phyloP scores from a whole-genome alignment of 139 green algal species.

The Desmodesmus armatus region DNA sequence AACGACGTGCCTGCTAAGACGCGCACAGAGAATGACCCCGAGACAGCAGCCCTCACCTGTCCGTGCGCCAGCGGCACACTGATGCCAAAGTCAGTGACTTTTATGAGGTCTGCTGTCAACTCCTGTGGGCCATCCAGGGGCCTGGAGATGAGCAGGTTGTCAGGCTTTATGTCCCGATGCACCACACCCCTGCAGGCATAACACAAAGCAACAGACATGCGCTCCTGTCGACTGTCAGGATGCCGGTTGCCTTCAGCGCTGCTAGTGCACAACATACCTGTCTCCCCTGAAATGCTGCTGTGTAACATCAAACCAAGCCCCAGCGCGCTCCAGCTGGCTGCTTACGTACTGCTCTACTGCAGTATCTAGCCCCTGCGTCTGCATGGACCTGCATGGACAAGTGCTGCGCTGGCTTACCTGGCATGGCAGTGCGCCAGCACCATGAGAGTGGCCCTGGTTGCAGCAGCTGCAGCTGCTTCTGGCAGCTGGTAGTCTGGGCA shows the following conservation, averaged over 20 bases:
- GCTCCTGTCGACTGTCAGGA: not conserved
- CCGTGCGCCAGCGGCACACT: slow-evolving; percentile 70
- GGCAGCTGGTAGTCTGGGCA: not conserved
- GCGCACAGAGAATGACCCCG: too few species aligned
- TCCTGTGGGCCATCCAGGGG: not conserved
- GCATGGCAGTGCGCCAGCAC: slow-evolving; percentile 22
- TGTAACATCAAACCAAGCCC: not conserved
- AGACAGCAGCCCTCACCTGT: slow-evolving; percentile 15
- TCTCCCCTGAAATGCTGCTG: too few species aligned
- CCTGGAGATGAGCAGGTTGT: slow-evolving; percentile 77
- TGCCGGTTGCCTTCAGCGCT: too few species aligned
- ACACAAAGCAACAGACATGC: not conserved
- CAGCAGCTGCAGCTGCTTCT: slow-evolving; percentile 44
- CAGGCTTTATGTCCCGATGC: slow-evolving; percentile 89
- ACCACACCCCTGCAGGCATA: slow-evolving; percentile 76
- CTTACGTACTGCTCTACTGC: too few species aligned
- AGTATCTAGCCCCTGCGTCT: too few species aligned
- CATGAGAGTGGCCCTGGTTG: slow-evolving; percentile 31
- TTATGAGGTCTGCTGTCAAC: not conserved
- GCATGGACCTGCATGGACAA: too few species aligned
- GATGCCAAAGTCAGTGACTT: slow-evolving; percentile 83
- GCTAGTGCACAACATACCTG: not conserved
- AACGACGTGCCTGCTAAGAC: too few species aligned
- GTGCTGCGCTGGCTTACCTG: too few species aligned
- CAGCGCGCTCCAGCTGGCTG: too few species aligned